A percentile compares a stretch with the other conserved stretches of the same genome.
phyloP scores from a whole-genome alignment of 208 protist species.

The Leptomonas pyrrhocoris region DNA sequence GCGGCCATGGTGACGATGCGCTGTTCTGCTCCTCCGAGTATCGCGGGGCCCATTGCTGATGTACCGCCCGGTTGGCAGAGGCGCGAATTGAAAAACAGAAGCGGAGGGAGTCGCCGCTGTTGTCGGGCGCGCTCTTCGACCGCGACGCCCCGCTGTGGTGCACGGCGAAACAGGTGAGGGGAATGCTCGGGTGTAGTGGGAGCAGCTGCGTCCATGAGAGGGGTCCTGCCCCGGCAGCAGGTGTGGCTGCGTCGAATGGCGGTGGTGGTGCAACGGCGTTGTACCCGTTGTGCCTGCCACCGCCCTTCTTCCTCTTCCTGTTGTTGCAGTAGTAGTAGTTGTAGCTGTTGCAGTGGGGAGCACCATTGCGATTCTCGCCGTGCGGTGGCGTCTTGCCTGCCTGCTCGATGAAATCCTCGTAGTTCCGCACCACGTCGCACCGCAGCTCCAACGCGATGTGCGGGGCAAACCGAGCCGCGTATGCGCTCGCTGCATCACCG shows the following conservation, averaged over 20 bases:
- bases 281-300: background rate
- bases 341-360: too few species aligned
- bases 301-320: background rate
- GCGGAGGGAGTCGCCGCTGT: slow-evolving; percentile 8
- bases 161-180: slow-evolving; percentile 18
- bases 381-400: slow-evolving; percentile 2
- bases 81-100: slow-evolving; percentile 9
- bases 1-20: background rate
- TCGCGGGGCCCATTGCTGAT: background rate
- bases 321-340: too few species aligned
- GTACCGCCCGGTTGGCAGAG: background rate
- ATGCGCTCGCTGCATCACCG: slow-evolving; percentile 35
- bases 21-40: background rate
- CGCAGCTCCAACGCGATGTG: slow-evolving; percentile 86
- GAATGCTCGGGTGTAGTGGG: slow-evolving; percentile 22
- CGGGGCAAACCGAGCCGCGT: slow-evolving; percentile 65
- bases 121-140: background rate
- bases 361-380: too few species aligned
- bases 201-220: slow-evolving; percentile 20
- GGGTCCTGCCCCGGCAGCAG: background rate
- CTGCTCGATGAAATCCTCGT: slow-evolving; percentile 45
- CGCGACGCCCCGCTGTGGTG: slow-evolving; percentile 1
- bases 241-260: background rate
- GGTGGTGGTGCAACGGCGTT: background rate
- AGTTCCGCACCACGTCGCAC: slow-evolving; percentile 45